Percentiles rank a stretch among this genome's conserved stretches.
Conservation (phyloP, 306 rosid genomes). For the Ziziphus jujuba region DNA sequence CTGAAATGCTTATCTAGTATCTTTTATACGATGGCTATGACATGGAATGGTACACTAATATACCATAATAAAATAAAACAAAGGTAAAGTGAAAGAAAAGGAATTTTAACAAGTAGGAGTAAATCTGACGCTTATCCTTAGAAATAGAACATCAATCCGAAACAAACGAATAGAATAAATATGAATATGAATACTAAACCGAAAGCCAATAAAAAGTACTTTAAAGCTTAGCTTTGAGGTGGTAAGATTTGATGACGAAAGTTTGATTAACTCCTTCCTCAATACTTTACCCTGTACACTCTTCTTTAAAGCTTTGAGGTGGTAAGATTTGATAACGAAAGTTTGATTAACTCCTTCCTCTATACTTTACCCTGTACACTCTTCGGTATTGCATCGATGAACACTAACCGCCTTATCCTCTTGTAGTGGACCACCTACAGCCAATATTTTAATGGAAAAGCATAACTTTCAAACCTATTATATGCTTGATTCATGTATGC, state of each 20-base stretch:
- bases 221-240: conserved; percentile 3
- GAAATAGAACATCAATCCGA: too few species aligned
- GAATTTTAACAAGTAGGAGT: too few species aligned
- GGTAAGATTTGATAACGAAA: conserved; percentile 23
- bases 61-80: too few species aligned
- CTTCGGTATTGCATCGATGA: conserved; percentile 51
- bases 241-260: conserved; percentile 23
- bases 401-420: conserved; percentile 46
- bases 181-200: too few species aligned
- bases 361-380: conserved; percentile 52
- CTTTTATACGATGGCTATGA: neutral
- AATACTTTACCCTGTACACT: conserved; percentile 53
- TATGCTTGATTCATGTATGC: too few species aligned
- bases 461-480: neutral
- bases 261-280: conserved; percentile 51
- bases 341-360: conserved; percentile 51
- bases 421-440: conserved; percentile 60
- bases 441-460: neutral
- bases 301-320: conserved; percentile 22
- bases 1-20: neutral
- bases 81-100: too few species aligned
- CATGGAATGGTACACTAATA: too few species aligned
- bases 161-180: too few species aligned
- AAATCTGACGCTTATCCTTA: too few species aligned
- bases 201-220: too few species aligned